phyloP scores from a whole-genome alignment of 768 basidiomycete genomes.

The Mycena galopus region DNA sequence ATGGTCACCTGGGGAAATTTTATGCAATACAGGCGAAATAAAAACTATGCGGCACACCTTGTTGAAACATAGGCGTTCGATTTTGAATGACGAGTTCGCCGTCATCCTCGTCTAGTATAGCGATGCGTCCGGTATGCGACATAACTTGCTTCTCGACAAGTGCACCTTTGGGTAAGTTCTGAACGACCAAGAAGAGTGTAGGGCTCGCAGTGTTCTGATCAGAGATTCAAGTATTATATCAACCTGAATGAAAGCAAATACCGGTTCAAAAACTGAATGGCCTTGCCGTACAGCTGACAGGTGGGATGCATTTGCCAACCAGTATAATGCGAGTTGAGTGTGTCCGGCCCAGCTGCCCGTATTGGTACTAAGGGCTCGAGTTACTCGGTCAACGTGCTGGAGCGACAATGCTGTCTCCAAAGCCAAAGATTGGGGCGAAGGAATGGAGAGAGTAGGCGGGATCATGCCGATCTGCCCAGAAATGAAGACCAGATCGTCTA shows the following conservation, averaged over 20 bases:
- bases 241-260: not conserved
- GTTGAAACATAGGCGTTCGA: constrained; percentile 52
- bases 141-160: constrained; percentile 83
- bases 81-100: constrained; percentile 54
- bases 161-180: constrained; percentile 79
- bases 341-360: constrained; percentile 74
- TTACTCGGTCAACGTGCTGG: constrained; percentile 85
- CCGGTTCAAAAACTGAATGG: constrained; percentile 45
- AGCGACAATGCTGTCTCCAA: constrained; percentile 79
- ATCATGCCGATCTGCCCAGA: constrained; percentile 97
- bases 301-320: constrained; percentile 65
- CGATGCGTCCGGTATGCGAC: constrained; percentile 74
- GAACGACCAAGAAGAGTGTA: constrained; percentile 72
- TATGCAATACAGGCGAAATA: not conserved
- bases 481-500: constrained; percentile 81
- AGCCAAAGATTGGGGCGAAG: constrained; percentile 67
- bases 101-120: constrained; percentile 62
- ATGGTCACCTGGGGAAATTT: constrained; percentile 28
- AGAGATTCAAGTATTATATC: not conserved
- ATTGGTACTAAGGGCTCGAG: constrained; percentile 67
- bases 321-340: constrained; percentile 77
- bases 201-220: constrained; percentile 43
- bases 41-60: constrained; percentile 50
- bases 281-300: constrained; percentile 57
- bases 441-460: constrained; percentile 78